Conservation (phyloP, 2,329 filamentous ascomycete species). For the Trichophaea hybrida region DNA sequence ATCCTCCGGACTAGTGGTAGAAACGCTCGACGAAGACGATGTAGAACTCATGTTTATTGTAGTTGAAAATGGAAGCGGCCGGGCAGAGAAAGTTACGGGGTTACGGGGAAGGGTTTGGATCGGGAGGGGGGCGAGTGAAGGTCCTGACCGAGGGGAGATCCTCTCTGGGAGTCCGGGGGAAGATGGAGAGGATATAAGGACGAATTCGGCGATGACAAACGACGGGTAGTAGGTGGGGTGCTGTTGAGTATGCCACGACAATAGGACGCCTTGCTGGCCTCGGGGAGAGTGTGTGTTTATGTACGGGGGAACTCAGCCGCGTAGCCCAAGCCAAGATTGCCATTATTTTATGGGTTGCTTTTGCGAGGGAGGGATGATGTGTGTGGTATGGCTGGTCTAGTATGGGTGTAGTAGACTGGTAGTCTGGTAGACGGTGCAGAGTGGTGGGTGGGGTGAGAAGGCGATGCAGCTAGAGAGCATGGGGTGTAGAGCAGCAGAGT, state of each 20-base stretch:
- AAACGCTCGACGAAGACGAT: constrained; percentile 25
- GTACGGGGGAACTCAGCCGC: neutral
- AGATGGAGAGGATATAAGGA: constrained; percentile 3
- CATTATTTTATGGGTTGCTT: too few relatives aligned
- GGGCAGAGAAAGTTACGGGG: neutral
- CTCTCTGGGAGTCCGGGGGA: neutral
- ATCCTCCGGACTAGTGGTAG: constrained; percentile 49
- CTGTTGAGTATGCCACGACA: neutral
- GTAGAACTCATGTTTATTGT: constrained; percentile 20
- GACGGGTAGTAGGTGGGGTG: neutral
- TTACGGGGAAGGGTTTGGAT: neutral
- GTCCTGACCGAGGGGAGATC: neutral
- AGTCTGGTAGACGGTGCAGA: too few relatives aligned
- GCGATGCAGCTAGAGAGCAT: constrained; percentile 1
- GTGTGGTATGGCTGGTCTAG: too few relatives aligned
- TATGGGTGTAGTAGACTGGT: too few relatives aligned
- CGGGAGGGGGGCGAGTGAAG: neutral
- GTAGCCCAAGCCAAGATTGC: neutral
- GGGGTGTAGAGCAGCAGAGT: too few relatives aligned
- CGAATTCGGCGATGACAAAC: neutral
- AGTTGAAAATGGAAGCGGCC: neutral
- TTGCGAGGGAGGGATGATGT: too few relatives aligned
- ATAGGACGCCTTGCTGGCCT: neutral
- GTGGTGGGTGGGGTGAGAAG: neutral
- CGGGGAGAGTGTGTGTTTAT: neutral